Conservation (phyloP, 768 basidiomycete genomes). For the Phylloporus sp. region DNA sequence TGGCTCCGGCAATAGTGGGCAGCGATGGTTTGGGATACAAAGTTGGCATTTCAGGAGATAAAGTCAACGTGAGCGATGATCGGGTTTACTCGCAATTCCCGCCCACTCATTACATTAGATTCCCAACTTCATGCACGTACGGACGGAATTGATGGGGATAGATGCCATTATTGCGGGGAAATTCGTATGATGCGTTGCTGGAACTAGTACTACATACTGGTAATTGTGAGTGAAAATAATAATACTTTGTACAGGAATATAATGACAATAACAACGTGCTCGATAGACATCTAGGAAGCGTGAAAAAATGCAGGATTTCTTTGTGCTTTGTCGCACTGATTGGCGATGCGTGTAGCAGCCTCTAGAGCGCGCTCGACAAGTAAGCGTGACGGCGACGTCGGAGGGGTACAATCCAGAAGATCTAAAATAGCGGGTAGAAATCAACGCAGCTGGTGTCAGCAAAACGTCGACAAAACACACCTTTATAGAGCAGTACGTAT, state of each 20-base stretch:
- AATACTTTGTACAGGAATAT: background rate
- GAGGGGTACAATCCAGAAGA: slow-evolving; percentile 46
- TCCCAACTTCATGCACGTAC: slow-evolving; percentile 27
- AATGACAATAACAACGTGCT: slow-evolving; percentile 1
- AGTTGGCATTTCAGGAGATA: slow-evolving; percentile 12
- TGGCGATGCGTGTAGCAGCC: slow-evolving; percentile 52
- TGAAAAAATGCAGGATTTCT: slow-evolving; percentile 44
- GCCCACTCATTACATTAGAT: slow-evolving; percentile 8
- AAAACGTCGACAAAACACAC: slow-evolving; percentile 32
- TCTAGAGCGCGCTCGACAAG: slow-evolving; percentile 57
- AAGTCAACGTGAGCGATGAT: slow-evolving; percentile 14
- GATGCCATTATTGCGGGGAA: slow-evolving; percentile 30
- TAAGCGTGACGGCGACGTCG: slow-evolving; percentile 42
- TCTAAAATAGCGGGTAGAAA: slow-evolving; percentile 33
- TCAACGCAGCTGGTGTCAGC: background rate
- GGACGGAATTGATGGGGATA: slow-evolving; percentile 28
- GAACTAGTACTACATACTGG: background rate
- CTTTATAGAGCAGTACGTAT: slow-evolving; percentile 57
- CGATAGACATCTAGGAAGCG: slow-evolving; percentile 10
- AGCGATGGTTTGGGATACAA: slow-evolving; percentile 58
- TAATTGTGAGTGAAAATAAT: background rate
- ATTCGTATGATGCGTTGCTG: slow-evolving; percentile 7
- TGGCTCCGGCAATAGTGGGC: slow-evolving; percentile 84
- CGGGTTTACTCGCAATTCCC: background rate
- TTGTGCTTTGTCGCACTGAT: slow-evolving; percentile 58